phyloP scores from a whole-genome alignment of 306 rosid species.

The Vigna nakashimae region DNA sequence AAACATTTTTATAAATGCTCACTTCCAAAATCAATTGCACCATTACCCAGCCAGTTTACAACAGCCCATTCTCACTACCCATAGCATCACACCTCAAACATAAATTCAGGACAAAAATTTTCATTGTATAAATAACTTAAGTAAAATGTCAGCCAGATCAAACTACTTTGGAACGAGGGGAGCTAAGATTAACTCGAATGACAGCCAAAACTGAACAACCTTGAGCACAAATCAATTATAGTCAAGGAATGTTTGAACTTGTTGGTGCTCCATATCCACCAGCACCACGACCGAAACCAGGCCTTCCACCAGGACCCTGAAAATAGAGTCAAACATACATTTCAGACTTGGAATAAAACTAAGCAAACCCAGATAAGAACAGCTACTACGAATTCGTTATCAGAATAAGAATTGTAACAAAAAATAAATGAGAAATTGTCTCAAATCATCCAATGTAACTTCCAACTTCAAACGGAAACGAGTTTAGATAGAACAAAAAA shows the following conservation, averaged over 20 bases:
- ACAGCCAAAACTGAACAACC: slow-evolving; percentile 38
- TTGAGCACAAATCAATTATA: neutral
- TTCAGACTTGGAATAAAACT: neutral
- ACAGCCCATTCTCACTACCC: too few species aligned
- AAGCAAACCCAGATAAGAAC: neutral
- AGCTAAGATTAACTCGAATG: slow-evolving; percentile 29
- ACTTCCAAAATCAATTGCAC: too few species aligned
- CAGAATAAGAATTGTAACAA: neutral
- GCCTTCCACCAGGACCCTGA: slow-evolving; percentile 78
- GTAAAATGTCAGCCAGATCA: slow-evolving; percentile 19
- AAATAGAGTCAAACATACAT: neutral
- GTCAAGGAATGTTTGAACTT: slow-evolving; percentile 46
- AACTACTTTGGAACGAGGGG: slow-evolving; percentile 24
- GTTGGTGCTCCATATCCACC: slow-evolving; percentile 65
- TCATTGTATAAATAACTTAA: slow-evolving; percentile 33
- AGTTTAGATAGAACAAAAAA: too few species aligned
- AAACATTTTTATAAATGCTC: too few species aligned
- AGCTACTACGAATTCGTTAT: neutral
- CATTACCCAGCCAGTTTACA: too few species aligned
- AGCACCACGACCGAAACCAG: slow-evolving; percentile 83
- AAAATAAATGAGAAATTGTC: neutral
- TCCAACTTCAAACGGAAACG: too few species aligned
- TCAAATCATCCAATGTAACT: neutral
- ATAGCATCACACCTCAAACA: slow-evolving; percentile 1
- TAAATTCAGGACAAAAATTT: slow-evolving; percentile 15